Conservation (phyloP, 129 eudicot genomes). For the Escallonia herrerae region DNA sequence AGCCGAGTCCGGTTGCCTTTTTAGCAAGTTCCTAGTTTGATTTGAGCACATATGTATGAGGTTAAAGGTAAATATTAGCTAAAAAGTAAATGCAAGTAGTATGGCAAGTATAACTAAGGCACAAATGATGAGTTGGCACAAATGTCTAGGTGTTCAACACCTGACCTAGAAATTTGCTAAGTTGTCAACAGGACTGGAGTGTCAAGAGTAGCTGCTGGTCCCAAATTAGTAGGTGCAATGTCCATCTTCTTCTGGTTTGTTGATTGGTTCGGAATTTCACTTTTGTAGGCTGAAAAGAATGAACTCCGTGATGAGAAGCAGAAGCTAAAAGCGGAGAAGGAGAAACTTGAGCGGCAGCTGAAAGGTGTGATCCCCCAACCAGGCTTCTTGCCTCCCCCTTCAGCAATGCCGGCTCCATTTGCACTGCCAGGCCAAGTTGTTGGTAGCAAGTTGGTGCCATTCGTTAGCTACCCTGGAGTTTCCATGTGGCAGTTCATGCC, state of each 20-base stretch:
- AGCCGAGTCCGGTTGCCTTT: no score
- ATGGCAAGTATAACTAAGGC: no score
- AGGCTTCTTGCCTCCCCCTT: slow-evolving; percentile 31
- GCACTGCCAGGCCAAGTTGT: slow-evolving; percentile 28
- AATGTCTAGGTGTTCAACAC: no score
- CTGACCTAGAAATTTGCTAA: no score
- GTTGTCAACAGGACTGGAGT: not conserved
- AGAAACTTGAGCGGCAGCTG: slow-evolving; percentile 35
- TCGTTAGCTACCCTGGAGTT: slow-evolving; percentile 55
- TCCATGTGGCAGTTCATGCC: slow-evolving; percentile 80
- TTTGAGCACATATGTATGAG: no score
- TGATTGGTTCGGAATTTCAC: not conserved
- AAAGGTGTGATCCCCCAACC: slow-evolving; percentile 42
- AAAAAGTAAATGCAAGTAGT: no score
- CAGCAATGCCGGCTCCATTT: slow-evolving; percentile 39
- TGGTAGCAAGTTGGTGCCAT: slow-evolving; percentile 51
- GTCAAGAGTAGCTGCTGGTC: not conserved
- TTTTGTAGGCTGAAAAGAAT: slow-evolving; percentile 61
- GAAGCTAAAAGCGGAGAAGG: slow-evolving; percentile 33
- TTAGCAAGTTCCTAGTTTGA: no score
- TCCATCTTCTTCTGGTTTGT: not conserved
- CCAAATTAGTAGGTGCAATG: not conserved
- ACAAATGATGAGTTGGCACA: no score
- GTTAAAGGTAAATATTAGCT: no score
- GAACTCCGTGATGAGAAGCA: slow-evolving; percentile 38